phyloP scores from a whole-genome alignment of 768 basidiomycete species.

The Sarcomyxa edulis region DNA sequence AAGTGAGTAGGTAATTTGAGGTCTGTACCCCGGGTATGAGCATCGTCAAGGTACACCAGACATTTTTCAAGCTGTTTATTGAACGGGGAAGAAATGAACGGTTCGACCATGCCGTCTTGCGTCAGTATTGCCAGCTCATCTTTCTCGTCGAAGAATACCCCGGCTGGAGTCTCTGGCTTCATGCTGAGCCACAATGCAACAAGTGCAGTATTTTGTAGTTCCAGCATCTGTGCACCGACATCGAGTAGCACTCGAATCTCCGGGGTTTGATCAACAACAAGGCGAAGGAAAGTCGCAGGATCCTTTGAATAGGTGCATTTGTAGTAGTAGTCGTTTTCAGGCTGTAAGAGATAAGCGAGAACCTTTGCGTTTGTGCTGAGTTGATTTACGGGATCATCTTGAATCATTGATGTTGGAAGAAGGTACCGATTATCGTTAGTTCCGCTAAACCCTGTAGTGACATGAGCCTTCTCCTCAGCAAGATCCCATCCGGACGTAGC shows the following conservation, averaged over 20 bases:
- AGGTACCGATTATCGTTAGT: slow-evolving; percentile 45
- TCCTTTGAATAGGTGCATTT: too few species aligned
- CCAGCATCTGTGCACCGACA: slow-evolving; percentile 54
- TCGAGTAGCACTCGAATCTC: slow-evolving; percentile 45
- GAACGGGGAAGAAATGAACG: slow-evolving; percentile 31
- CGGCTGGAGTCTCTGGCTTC: slow-evolving; percentile 25
- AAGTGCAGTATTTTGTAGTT: slow-evolving; percentile 37
- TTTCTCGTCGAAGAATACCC: slow-evolving; percentile 34
- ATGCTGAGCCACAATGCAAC: slow-evolving; percentile 33
- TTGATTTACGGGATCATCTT: slow-evolving; percentile 32
- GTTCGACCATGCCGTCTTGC: slow-evolving; percentile 28
- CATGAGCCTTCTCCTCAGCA: slow-evolving; percentile 27
- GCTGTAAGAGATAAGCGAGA: slow-evolving; percentile 27
- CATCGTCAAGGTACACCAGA: slow-evolving; percentile 48
- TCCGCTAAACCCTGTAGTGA: slow-evolving; percentile 50
- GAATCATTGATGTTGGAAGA: slow-evolving; percentile 29
- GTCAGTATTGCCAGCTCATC: slow-evolving; percentile 31
- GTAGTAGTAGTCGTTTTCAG: slow-evolving; percentile 34
- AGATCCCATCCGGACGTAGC: slow-evolving; percentile 50
- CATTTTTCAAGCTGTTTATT: slow-evolving; percentile 29
- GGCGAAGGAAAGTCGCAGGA: slow-evolving; percentile 24
- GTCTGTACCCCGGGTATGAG: slow-evolving; percentile 49
- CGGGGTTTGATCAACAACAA: slow-evolving; percentile 28
- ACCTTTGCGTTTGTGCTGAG: slow-evolving; percentile 44
- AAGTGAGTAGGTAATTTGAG: slow-evolving; percentile 37